Evolutionary conservation across 169 alveolate species (phyloP), one percentile per base, ranked within the genome.

Genomic region (Plasmodium vinckei): DNA sequence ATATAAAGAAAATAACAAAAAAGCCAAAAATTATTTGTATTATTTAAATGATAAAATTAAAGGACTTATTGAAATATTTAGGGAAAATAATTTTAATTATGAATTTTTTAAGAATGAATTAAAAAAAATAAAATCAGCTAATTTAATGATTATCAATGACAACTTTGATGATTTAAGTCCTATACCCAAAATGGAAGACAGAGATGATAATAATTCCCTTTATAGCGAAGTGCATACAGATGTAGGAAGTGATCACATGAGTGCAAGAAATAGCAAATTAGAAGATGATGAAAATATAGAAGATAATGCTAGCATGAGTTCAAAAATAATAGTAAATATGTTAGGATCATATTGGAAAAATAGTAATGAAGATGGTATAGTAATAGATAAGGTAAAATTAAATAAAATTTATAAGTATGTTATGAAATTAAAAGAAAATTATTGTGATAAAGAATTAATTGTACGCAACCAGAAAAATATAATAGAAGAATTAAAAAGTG

Each of bases 31-130:
- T 79, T 79, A 79, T 15, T 71, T 79, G 46, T 79, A 65, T 61
- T 79, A 79, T 46, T 67, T 79, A 19, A 79, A 79, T 67, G 89
- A 79, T n/a, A 79, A 67, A 42, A 79, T 79, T 59, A 79, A 79
- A 61, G 65, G 84, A n/a, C 68, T 79, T 51, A 79, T 79, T 25
- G 82, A 79, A 65, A 51, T 79, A 15, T 79, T 79, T 60, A 53
- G 72, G 44, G 82, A 67, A 79, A 67, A 65, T 25, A 79, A 64
- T 49, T 67, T 79, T 23, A 79, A 79, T 53, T 79, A 79, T 79
- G 82, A 65, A 39, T 68, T 33, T 27, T 79, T 79, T 49, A 79
- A 65, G 68, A 51, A 82, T 33, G 89, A 79, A 67, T 42, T 79
- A 7, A 79, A 67, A 54, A 79, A 79, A 67, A 65, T 79, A 39